Evolutionary conservation across 2,329 filamentous ascomycete genomes (phyloP).

Genomic region (Neofusicoccum cordaticola): DNA sequence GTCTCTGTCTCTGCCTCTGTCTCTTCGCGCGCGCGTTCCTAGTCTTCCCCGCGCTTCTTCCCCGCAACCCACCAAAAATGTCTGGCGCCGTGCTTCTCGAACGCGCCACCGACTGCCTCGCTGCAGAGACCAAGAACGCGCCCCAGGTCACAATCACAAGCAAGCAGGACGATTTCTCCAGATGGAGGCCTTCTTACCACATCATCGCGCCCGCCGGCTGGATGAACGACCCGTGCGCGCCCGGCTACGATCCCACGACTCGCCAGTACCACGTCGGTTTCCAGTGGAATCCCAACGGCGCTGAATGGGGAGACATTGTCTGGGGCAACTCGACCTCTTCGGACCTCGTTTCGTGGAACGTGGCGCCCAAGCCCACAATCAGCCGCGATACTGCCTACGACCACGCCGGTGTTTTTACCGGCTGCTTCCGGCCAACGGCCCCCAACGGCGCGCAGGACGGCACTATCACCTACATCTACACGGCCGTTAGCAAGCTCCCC

Average conservation of each 20-base stretch:
- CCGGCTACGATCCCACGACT: slow-evolving; percentile 39
- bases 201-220: slow-evolving; percentile 38
- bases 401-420: slow-evolving; percentile 41
- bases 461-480: slow-evolving; percentile 39
- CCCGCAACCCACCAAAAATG: not conserved
- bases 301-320: slow-evolving; percentile 43
- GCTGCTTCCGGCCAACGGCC: slow-evolving; percentile 31
- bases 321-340: slow-evolving; percentile 42
- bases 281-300: slow-evolving; percentile 44
- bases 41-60: too few species aligned
- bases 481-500: slow-evolving; percentile 39
- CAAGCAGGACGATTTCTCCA: not conserved
- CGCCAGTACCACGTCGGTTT: slow-evolving; percentile 42
- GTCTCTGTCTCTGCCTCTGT: not conserved
- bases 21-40: too few species aligned
- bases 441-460: slow-evolving; percentile 26
- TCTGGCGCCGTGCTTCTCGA: slow-evolving; percentile 3
- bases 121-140: not conserved
- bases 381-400: slow-evolving; percentile 38
- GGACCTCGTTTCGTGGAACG: slow-evolving; percentile 41
- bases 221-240: slow-evolving; percentile 47
- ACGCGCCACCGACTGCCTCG: not conserved
- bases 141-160: not conserved
- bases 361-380: slow-evolving; percentile 20
- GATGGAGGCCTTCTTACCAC: slow-evolving; percentile 30